Evolutionary conservation across 2,329 filamentous ascomycete genomes (phyloP), one percentile per base, ranked within the genome.

Genomic region (Teratosphaeria destructans): DNA sequence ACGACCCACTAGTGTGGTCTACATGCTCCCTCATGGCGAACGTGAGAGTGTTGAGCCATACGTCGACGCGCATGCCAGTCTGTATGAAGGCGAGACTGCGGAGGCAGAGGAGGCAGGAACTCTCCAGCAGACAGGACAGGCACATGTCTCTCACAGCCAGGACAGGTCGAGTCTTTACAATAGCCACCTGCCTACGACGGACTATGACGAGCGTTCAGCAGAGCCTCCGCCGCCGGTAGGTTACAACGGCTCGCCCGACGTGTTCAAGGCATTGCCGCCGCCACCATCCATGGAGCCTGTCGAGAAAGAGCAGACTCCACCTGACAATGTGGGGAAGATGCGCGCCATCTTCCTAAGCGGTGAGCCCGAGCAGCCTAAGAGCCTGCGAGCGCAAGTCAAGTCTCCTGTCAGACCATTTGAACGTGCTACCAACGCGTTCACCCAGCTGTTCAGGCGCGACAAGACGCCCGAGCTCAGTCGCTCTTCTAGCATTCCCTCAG

Each of bases 361-460:
- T 54, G 66, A 66, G 37, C 65, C 69, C 58, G 70, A 71, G 59
- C 58, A 60, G 57, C 61, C 60, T 26, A 65, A 64, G 19, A 64
- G 65, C 47, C 62, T 73, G 53, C 70, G 71, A 54, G 66, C 67
- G 47, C 61, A 64, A 49, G 66, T 65, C 54, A 72, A 70, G 58
- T 67, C 66, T 62, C 70, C 72, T 52, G 72, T 74, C 14, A 66
- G 72, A 55, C 64, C 72, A 19, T 74, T 74, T 61, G 72, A 74
- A 57, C 72, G 72, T 59, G 72, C 72, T 65, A 73, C 69, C 58
- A 72, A 70, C 56, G 72, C 71, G 56, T 73, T 73, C 64, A 72
- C 71, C 7, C 68, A 68, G 59, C 66, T 74, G 8, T 74, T 74
- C 63, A 69, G 68, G 60, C 67, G 67, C 55, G 66, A 68, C 52